Evolutionary conservation across 768 basidiomycete genomes (phyloP).

Genomic region (Boletus huronensis): DNA sequence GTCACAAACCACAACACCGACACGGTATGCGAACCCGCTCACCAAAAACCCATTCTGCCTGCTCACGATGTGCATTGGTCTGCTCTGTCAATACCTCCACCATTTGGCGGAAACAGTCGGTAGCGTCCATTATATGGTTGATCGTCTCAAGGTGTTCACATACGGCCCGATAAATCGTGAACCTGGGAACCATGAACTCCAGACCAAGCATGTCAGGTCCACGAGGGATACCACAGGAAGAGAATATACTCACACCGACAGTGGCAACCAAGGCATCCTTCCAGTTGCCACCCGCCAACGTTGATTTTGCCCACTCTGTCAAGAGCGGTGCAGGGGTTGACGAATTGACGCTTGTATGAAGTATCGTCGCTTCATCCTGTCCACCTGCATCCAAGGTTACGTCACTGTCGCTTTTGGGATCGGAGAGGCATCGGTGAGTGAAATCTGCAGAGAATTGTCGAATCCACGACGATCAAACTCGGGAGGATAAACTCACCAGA

Average conservation of each 20-base stretch:
- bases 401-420: neutral
- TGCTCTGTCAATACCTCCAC: neutral
- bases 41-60: neutral
- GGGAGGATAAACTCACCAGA: neutral
- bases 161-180: neutral
- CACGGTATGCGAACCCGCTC: neutral
- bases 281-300: neutral
- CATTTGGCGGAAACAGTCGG: neutral
- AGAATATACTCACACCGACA: neutral
- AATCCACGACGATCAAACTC: neutral
- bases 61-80: neutral
- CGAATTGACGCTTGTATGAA: neutral
- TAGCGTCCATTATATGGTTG: neutral
- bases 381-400: too few relatives aligned
- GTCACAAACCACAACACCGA: neutral
- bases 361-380: neutral
- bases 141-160: neutral
- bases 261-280: neutral
- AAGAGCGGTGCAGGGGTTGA: neutral
- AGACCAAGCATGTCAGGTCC: neutral
- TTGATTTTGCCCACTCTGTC: neutral
- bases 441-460: neutral
- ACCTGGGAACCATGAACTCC: neutral
- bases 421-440: neutral
- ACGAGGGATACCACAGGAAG: neutral